These are phyloP conservation scores for Podospora comata DNA, from an alignment of 495 filamentous ascomycete species.

Conservation along the genomic window DNA sequence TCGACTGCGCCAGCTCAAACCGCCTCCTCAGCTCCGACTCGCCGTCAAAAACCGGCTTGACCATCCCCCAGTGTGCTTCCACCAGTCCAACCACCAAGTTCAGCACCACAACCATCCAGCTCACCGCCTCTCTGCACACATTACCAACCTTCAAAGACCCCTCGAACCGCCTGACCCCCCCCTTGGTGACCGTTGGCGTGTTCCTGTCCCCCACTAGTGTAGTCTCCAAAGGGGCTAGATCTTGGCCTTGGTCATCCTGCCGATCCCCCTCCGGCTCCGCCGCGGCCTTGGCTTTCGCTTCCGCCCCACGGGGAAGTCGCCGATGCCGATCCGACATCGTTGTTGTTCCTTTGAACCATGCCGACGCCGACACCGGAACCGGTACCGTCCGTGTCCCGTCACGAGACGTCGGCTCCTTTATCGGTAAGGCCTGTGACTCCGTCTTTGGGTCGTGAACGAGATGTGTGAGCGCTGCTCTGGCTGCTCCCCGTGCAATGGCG, in stretches of 20 bases:
- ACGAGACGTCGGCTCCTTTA: conserved; percentile 7
- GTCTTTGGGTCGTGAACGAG: neutral
- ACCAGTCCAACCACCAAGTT: conserved; percentile 15
- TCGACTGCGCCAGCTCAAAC: conserved; percentile 19
- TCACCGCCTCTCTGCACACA: neutral
- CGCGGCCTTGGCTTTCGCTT: conserved; percentile 12
- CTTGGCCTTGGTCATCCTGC: neutral
- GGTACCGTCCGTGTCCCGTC: neutral
- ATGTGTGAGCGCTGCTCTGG: conserved; percentile 25
- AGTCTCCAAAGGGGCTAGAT: neutral
- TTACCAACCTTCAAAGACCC: neutral
- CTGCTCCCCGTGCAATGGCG: conserved; percentile 32
- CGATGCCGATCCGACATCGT: conserved; percentile 16
- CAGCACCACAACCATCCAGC: conserved; percentile 13
- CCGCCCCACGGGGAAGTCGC: conserved; percentile 7
- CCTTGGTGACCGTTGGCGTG: neutral
- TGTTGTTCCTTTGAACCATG: neutral
- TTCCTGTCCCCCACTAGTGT: neutral
- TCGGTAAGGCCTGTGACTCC: neutral
- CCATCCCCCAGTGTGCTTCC: conserved; percentile 29
- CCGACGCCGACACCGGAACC: conserved; percentile 16
- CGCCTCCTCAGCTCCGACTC: conserved; percentile 29
- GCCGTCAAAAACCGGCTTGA: conserved; percentile 31
- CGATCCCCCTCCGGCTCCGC: conserved; percentile 12
- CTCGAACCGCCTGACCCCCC: neutral